Evolutionary conservation across 192 early-diverging fungal genomes (phyloP), one percentile per base, ranked within the genome.

Genomic region (Pilobolus umbonatus): DNA sequence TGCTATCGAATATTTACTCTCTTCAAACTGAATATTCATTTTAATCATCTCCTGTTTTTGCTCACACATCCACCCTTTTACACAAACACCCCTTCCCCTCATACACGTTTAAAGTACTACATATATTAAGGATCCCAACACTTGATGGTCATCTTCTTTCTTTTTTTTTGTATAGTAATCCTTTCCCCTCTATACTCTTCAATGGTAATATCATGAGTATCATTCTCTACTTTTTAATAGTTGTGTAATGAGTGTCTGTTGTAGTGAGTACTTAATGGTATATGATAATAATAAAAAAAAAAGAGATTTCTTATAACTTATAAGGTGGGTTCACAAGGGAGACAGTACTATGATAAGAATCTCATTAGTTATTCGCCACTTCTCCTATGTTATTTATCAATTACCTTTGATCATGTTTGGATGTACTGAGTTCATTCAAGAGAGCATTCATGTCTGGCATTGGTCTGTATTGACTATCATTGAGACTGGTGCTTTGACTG

Each of bases 1-100:
- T 17, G 94, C 96, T 6, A 82, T 98, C 38, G 93, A 94, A 68
- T 81, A 75, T 44, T 57, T 91, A 17, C 68, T 91, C 28, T 42
- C 50, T 28, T 40, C 55, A 28, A 49, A 61, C 28, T 61, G 19
- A 55, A 40, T 15, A 40, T n/a, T n/a, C n/a, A n/a, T n/a, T n/a
- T n/a, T n/a, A 46, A 0, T 29, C 11, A 38, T 22, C 32, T 48
- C 2, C 2, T 46, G 25, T 58, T 45, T 34, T 31, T 39, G n/a
- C n/a, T n/a, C n/a, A n/a, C n/a, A n/a, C n/a, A n/a, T 10, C 14
- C 24, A 42, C 14, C 19, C 14, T 17, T 35, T 35, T 35, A 42
- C 19, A 3, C 39, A 4, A 4, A 3, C 38, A 3, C 38, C 11
- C 38, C 11, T 12, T 11, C n/a, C 38, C 14, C 19, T 42, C 39